Conservation (phyloP, 2,329 filamentous ascomycete species). For the Amylocarpus encephaloides region DNA sequence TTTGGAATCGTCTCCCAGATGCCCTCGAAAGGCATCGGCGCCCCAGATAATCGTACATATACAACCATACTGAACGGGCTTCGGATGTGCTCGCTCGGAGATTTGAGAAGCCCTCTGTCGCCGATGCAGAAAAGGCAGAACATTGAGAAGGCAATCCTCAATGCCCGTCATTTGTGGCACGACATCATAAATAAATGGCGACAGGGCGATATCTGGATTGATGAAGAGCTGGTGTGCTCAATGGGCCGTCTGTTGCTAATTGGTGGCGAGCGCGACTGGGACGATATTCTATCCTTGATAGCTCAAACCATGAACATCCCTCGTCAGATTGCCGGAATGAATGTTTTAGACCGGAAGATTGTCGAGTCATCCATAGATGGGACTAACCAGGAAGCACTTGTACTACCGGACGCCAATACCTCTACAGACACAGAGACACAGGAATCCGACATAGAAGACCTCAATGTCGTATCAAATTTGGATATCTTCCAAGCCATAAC, state of each 20-base stretch:
- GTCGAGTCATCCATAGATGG: slow-evolving; percentile 9
- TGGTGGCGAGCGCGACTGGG: slow-evolving; percentile 56
- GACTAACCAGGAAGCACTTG: neutral
- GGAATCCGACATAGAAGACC: neutral
- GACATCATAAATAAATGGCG: slow-evolving; percentile 75
- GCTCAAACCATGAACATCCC: slow-evolving; percentile 76
- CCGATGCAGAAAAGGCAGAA: slow-evolving; percentile 28
- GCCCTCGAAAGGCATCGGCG: slow-evolving; percentile 53
- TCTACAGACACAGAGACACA: neutral
- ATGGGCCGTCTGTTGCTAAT: slow-evolving; percentile 76
- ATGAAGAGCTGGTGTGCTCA: slow-evolving; percentile 70
- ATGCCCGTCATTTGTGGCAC: slow-evolving; percentile 72
- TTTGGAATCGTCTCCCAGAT: slow-evolving; percentile 71
- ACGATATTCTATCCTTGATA: slow-evolving; percentile 68
- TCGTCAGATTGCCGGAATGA: slow-evolving; percentile 34
- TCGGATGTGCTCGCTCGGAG: slow-evolving; percentile 38
- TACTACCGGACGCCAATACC: neutral
- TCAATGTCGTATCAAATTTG: neutral
- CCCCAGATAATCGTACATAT: slow-evolving; percentile 69
- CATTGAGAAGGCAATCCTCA: slow-evolving; percentile 46
- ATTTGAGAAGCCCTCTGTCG: slow-evolving; percentile 24
- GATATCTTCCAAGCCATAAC: slow-evolving; percentile 5
- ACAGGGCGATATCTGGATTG: slow-evolving; percentile 61
- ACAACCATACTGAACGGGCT: slow-evolving; percentile 78
- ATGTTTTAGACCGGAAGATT: slow-evolving; percentile 8